These are phyloP conservation scores for Prunella vulgaris DNA, from an alignment of 257 asterid genomes.

Conservation along the genomic window DNA sequence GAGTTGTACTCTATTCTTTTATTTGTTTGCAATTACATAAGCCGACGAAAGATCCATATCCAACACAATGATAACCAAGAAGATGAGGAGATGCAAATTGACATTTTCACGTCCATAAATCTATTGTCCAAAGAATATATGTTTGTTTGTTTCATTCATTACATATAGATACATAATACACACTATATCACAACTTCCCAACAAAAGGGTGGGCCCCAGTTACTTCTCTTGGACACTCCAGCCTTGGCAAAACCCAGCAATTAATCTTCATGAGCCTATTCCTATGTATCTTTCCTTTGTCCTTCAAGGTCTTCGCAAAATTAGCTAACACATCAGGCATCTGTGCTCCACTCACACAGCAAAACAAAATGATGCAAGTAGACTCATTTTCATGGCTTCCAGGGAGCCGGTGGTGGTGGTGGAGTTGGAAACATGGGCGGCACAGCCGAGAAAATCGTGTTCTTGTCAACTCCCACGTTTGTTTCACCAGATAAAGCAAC, in stretches of 20 bases:
- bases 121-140: conserved; percentile 31
- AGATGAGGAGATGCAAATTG: not conserved
- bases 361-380: conserved; percentile 8
- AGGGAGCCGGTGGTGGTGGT: conserved; percentile 98
- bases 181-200: conserved; percentile 20
- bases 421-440: conserved; percentile 96
- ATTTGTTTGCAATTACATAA: no score
- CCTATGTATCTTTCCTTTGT: conserved; percentile 9
- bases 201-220: not conserved
- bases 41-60: not conserved
- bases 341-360: conserved; percentile 19
- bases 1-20: no score
- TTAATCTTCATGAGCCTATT: conserved; percentile 1
- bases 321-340: conserved; percentile 15
- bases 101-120: not conserved
- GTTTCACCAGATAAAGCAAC: conserved; percentile 79
- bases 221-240: not conserved
- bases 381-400: conserved; percentile 59
- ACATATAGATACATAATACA: conserved; percentile 22
- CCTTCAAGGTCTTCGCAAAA: conserved; percentile 17
- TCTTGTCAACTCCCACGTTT: conserved; percentile 58
- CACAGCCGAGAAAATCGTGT: conserved; percentile 89
- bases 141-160: conserved; percentile 12
- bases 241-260: not conserved
- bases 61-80: not conserved